Evolutionary conservation across 345 rosid genomes (phyloP).

Genomic region (Adansonia digitata): DNA sequence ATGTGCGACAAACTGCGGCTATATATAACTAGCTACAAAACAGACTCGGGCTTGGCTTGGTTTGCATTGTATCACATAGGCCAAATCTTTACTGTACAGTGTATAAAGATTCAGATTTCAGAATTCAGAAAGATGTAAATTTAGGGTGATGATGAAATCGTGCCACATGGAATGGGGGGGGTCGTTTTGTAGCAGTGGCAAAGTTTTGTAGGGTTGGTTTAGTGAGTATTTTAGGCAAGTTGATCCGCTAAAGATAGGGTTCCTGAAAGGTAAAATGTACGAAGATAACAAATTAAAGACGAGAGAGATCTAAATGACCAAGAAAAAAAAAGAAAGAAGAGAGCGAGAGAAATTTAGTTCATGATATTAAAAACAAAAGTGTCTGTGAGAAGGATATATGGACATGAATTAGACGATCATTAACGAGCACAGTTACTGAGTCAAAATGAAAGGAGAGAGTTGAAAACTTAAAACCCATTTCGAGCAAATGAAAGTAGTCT

Average conservation of each 20-base stretch:
- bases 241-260: not conserved
- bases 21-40: not conserved
- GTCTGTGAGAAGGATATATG: not conserved
- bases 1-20: no score
- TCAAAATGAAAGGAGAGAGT: not conserved
- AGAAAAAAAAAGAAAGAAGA: not conserved
- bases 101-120: slow-evolving; percentile 11
- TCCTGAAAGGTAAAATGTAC: not conserved
- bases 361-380: not conserved
- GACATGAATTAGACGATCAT: slow-evolving; percentile 5
- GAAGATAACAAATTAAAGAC: not conserved
- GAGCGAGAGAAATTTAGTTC: not conserved
- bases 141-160: not conserved
- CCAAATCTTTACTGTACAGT: slow-evolving; percentile 13
- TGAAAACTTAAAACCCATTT: not conserved
- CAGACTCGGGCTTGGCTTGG: not conserved
- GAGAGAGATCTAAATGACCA: no score
- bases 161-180: not conserved
- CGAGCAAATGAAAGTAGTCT: not conserved
- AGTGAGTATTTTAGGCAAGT: not conserved
- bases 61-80: not conserved
- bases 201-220: not conserved
- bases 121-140: not conserved
- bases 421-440: not conserved
- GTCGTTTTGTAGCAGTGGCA: no score